Conservation (phyloP, 306 rosid species). For the Pterocarpus macrocarpus region DNA sequence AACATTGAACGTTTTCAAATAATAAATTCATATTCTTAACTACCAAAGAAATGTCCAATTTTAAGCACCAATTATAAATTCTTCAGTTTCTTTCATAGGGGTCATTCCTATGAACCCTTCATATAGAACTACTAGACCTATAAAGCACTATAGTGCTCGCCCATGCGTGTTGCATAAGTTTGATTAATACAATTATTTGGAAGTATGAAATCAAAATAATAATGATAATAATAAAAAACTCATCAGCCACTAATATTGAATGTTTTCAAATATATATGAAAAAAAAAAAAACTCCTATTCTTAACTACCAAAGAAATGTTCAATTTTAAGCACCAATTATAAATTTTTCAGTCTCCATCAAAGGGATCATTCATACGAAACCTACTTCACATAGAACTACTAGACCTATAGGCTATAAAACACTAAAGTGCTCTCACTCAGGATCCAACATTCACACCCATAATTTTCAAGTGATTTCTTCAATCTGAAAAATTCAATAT, state of each 20-base stretch:
- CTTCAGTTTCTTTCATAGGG: constrained; percentile 18
- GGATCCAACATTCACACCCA: constrained; percentile 41
- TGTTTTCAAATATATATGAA: too few species aligned
- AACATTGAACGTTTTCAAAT: constrained; percentile 50
- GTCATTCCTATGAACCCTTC: constrained; percentile 42
- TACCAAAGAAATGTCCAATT: constrained; percentile 40
- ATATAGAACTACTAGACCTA: not conserved
- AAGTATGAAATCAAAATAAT: too few species aligned
- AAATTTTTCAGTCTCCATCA: constrained; percentile 23
- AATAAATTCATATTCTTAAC: constrained; percentile 15
- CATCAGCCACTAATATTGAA: too few species aligned
- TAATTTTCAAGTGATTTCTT: constrained; percentile 5
- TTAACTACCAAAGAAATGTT: not conserved
- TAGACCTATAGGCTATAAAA: constrained; percentile 34
- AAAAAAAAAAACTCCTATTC: too few species aligned
- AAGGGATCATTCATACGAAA: constrained; percentile 37
- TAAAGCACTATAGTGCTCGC: constrained; percentile 33
- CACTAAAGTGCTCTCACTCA: constrained; percentile 20
- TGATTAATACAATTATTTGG: too few species aligned
- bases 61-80: not conserved
- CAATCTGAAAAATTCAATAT: constrained; percentile 42
- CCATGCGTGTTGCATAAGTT: not conserved
- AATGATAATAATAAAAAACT: too few species aligned
- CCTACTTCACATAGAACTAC: constrained; percentile 23
- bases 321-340: constrained; percentile 1